Conservation (phyloP, 176 grass and related monocot genomes). For the Cenchrus fungigraminus region DNA sequence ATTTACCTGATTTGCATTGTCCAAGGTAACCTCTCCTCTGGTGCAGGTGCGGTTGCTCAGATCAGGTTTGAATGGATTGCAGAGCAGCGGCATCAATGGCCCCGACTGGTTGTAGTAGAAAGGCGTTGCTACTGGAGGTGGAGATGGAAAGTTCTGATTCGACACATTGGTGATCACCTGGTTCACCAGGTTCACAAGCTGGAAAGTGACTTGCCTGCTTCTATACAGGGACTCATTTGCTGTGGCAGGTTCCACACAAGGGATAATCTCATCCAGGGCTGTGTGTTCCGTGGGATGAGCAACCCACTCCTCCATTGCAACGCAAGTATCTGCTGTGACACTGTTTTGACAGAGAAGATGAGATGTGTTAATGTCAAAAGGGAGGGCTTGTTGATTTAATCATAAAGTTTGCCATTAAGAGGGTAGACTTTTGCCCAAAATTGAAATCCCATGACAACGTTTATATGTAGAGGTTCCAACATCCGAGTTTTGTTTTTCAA, state of each 20-base stretch:
- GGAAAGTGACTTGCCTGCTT: conserved; percentile 70
- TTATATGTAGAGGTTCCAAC: neutral
- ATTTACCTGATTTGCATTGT: conserved; percentile 44
- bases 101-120: conserved; percentile 92
- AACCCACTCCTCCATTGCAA: conserved; percentile 88
- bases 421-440: neutral
- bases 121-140: conserved; percentile 28
- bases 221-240: conserved; percentile 75
- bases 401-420: neutral
- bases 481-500: neutral
- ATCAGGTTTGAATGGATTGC: conserved; percentile 66
- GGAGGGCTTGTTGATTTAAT: neutral
- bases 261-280: conserved; percentile 85
- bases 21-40: conserved; percentile 68
- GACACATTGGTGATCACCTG: conserved; percentile 69
- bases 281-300: conserved; percentile 76
- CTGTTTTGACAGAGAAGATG: conserved; percentile 42
- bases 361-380: neutral
- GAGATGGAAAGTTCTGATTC: conserved; percentile 55
- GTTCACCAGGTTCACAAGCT: conserved; percentile 82
- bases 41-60: conserved; percentile 63
- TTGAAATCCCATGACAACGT: neutral
- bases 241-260: conserved; percentile 75
- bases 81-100: conserved; percentile 76
- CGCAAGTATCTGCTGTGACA: conserved; percentile 74